Percentiles rank a stretch among this genome's conserved stretches.
Evolutionary conservation across 805 yeast genomes (phyloP).

Genomic region (Sugiyamaella boreocaroliniensis): DNA sequence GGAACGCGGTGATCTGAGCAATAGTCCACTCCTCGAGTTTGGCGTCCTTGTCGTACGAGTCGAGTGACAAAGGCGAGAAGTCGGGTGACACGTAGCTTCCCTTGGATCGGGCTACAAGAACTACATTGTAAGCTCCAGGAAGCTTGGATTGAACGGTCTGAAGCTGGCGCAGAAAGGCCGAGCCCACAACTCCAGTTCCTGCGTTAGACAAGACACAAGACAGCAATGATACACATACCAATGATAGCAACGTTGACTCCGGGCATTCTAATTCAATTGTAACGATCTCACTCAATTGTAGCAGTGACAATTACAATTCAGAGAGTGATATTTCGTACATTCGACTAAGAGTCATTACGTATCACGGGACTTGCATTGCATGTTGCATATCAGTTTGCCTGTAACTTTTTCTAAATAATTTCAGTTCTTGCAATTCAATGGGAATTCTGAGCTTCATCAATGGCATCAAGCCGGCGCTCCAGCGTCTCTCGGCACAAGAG

Average conservation of each 20-base stretch:
- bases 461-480: background rate
- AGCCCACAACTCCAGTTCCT: constrained; percentile 94
- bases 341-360: background rate
- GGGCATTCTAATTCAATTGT: constrained; percentile 10
- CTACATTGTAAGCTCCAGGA: constrained; percentile 66
- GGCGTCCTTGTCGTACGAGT: constrained; percentile 15
- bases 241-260: constrained; percentile 62
- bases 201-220: background rate
- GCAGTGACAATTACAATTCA: background rate
- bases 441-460: constrained; percentile 3
- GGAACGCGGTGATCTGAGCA: constrained; percentile 52
- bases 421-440: background rate
- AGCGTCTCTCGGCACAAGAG: background rate
- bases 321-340: background rate
- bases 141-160: constrained; percentile 41
- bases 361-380: background rate
- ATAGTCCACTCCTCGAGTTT: constrained; percentile 43
- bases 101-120: constrained; percentile 68
- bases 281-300: too few relatives aligned
- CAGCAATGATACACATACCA: constrained; percentile 36
- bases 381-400: background rate
- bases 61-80: constrained; percentile 62
- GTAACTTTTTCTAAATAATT: background rate
- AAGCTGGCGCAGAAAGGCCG: constrained; percentile 82
- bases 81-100: constrained; percentile 63